Base-by-base conservation (phyloP, 2,329 filamentous ascomycete species). In the Pezicula rhizophila region DNA sequence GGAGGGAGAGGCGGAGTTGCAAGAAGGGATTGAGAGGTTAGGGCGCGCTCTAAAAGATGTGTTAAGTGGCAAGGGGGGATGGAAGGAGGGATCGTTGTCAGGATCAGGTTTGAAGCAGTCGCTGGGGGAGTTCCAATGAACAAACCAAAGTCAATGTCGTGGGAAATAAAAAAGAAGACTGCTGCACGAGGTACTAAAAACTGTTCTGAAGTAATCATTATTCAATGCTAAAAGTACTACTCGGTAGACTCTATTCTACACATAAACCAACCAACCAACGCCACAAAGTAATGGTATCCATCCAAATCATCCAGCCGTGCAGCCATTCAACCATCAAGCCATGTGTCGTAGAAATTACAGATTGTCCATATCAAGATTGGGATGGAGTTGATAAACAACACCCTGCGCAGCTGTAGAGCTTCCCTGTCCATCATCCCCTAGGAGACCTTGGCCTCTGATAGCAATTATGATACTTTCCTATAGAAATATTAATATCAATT, bases 401-500 rank as follows among this genome's bases (percentile, higher is more conserved):
- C 74, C 75, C 55, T 71, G 71, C 10, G 64, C 65, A 25, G 57
- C 52, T 14, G 70, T 66, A 18, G 75, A 70, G 42, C 67, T 65
- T 38, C 68, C 70, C 55, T 77, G 64, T 63, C 72, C 67, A 57
- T 70, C 58, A 64, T 71, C 70, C 11, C 67, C 73, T 33, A 71
- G 66, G 51, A 78, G 78, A 57, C 69, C 82, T 55, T 83, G 75
- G 42, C 77, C 85, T 38, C 82, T 76, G 28, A 90, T 82, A 46
- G 90, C 87, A 70, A 93, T 89, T 43, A 97, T 78, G 17, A 95
- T 91, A 58, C 95, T 90, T 57, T 95, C 91, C 69, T 91, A 70
- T 43, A 26, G 15, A 23, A 12, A 18, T 12, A 18, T 23, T 20
- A 82, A 66, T 15, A 81, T 77, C 57, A 79, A 78, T 59, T 84